phyloP scores from a whole-genome alignment of 495 filamentous ascomycete genomes.

The Xylaria venustula region DNA sequence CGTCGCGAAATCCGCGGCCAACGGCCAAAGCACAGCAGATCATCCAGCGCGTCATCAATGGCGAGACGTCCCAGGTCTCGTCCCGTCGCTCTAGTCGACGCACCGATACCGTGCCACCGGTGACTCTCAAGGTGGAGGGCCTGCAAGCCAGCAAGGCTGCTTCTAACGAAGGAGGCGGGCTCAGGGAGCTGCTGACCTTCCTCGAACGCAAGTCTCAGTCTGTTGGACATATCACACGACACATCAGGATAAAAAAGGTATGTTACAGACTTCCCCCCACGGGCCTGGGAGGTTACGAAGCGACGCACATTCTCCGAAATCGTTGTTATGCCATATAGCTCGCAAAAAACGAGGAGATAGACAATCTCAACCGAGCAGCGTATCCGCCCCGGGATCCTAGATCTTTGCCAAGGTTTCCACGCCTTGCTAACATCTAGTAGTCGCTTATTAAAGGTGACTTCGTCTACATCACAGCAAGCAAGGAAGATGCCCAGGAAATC shows the following conservation, averaged over 20 bases:
- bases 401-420: constrained; percentile 49
- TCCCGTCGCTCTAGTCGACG: constrained; percentile 11
- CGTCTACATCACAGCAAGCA: constrained; percentile 64
- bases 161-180: constrained; percentile 65
- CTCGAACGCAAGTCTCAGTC: constrained; percentile 75
- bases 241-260: constrained; percentile 81
- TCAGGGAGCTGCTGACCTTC: constrained; percentile 69
- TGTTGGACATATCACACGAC: constrained; percentile 50
- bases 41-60: constrained; percentile 34
- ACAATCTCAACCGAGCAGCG: constrained; percentile 31
- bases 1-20: constrained; percentile 31
- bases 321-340: constrained; percentile 52
- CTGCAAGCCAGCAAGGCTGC: constrained; percentile 76
- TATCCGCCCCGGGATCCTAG: constrained; percentile 38
- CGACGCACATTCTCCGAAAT: constrained; percentile 36
- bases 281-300: constrained; percentile 41
- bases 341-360: constrained; percentile 52
- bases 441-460: constrained; percentile 67
- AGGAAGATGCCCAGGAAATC: constrained; percentile 60
- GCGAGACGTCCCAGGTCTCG: constrained; percentile 18
- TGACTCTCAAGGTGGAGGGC: constrained; percentile 60
- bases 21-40: constrained; percentile 31
- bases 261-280: constrained; percentile 48
- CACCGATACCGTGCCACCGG: constrained; percentile 15
- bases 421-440: constrained; percentile 74